Base-by-base conservation (phyloP, 305 asterid species). In the Fraxinus platypoda region DNA sequence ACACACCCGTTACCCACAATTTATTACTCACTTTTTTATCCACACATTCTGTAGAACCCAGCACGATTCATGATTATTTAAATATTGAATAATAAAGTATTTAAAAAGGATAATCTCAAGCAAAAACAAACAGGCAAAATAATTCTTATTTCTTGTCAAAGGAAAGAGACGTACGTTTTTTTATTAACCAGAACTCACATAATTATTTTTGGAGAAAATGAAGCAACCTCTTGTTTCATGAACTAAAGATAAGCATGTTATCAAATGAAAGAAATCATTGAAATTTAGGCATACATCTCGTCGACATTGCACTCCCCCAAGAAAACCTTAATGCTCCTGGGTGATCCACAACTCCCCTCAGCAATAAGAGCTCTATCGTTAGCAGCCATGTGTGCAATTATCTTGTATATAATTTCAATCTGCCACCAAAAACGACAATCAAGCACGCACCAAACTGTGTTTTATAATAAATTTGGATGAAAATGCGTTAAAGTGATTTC, bases 361-460 rank as follows among this genome's bases (percentile, higher is more conserved):
- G 94, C 98, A 17, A 97, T 93, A 49, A 97, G 91, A 83, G 98
- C 99, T 93, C 99, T 91, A 85, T 95, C 98, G 75, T 97, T 97
- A 57, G 99, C 98, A 79, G 98, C 95, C 97, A 97, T 93, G 87
- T 97, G 99, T 0, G 94, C 93, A 3, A 97, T 86, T 43, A 97
- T 95, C 95, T 97, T 97, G 81, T 93, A 95, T 70, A 97, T 97
- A 98, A 97, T 97, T 85, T 97, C 99, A 85, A 97, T 93, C 99
- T 97, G 98, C 88, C 85, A 82, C 57, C 74, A 81, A 25, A 73
- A 80, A 59, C 33, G 13, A 30, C 57, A 30, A 33, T 4, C 35
- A 25, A 38, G 2, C 35, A 19, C 25, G 70, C 49, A 66, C 33
- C 57, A 78, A 23, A 74, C 19, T 54, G 71, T 7, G 17, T 33